These are phyloP conservation scores for Globisporangium spinosum DNA, from an alignment of 352 stramenopile species.

Conservation along the genomic window DNA sequence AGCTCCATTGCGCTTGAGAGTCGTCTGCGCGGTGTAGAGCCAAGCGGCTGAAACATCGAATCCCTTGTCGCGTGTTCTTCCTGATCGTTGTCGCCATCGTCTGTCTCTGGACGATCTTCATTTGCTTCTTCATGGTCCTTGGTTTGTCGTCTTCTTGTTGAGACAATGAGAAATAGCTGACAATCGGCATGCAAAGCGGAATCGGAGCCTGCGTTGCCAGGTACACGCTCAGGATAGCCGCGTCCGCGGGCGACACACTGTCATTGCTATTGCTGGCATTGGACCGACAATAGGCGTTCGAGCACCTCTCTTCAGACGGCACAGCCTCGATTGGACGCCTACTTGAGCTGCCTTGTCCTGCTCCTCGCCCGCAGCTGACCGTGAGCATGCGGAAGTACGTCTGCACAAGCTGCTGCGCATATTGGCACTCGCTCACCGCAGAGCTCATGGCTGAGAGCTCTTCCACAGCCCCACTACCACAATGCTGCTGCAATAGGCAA, in stretches of 20 bases:
- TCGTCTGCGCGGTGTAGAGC: conserved; percentile 44
- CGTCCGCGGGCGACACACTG: conserved; percentile 28
- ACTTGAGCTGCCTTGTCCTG: neutral
- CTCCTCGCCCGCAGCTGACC: conserved; percentile 28
- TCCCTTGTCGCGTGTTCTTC: neutral
- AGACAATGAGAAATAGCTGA: neutral
- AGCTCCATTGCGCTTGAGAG: conserved; percentile 52
- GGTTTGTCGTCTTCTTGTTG: neutral
- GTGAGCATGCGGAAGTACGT: conserved; percentile 67
- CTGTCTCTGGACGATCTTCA: conserved; percentile 17
- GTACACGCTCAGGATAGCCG: conserved; percentile 46
- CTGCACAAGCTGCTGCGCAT: conserved; percentile 53
- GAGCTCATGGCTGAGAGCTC: conserved; percentile 1
- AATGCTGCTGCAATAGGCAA: neutral
- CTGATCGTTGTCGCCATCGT: conserved; percentile 8
- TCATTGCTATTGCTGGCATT: conserved; percentile 17
- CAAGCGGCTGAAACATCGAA: neutral
- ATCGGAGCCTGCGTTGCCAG: conserved; percentile 39
- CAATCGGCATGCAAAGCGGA: conserved; percentile 35
- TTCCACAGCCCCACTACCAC: neutral
- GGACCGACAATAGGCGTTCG: conserved; percentile 37
- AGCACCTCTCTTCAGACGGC: conserved; percentile 18
- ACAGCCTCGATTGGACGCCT: neutral
- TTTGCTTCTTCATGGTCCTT: conserved; percentile 11
- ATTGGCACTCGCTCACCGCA: conserved; percentile 16